These are phyloP conservation scores for Geosmithia putterillii DNA, from an alignment of 2,329 filamentous ascomycete genomes.

Conservation along the genomic window DNA sequence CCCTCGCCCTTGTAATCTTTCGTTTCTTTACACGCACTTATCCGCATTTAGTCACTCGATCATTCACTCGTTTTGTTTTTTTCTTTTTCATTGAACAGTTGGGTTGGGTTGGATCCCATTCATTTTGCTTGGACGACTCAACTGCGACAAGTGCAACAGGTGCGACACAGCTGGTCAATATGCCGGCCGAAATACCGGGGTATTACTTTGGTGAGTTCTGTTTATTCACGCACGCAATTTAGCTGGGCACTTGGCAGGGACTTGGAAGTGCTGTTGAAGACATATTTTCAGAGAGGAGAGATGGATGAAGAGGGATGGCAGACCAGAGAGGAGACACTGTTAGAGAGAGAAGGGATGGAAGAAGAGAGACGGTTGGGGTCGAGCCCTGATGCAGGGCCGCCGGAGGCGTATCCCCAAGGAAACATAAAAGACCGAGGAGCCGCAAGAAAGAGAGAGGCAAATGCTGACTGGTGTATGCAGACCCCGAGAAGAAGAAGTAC, in stretches of 20 bases:
- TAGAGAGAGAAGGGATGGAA: no score
- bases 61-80: not conserved
- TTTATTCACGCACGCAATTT: no score
- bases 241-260: not conserved
- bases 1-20: no score
- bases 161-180: constrained; percentile 5
- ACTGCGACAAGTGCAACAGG: not conserved
- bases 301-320: no score
- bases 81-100: not conserved
- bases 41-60: not conserved
- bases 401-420: no score
- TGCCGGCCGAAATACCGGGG: constrained; percentile 32
- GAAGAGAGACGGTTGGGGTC: no score
- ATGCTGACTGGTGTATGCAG: constrained; percentile 16
- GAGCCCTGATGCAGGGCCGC: no score
- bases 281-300: no score
- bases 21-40: no score
- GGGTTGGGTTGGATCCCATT: not conserved
- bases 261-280: no score
- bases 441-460: not conserved
- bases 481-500: constrained; percentile 48
- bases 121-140: not conserved
- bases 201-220: constrained; percentile 36
- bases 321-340: no score
- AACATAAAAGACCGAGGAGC: not conserved